Conservation (phyloP, 352 stramenopile species). For the Pythium rishiriense region DNA sequence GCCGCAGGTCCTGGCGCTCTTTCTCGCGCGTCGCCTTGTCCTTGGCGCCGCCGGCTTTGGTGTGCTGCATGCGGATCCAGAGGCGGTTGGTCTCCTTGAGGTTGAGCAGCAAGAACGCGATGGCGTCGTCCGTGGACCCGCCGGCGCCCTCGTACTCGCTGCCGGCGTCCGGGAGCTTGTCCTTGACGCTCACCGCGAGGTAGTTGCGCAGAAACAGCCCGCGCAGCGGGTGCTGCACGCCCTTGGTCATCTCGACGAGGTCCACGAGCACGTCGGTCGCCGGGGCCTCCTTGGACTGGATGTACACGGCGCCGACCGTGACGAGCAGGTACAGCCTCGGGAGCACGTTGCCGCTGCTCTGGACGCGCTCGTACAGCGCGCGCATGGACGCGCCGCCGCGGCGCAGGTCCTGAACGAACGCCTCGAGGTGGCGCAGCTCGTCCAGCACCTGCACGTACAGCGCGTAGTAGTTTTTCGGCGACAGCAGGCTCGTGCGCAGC, state of each 20-base stretch:
- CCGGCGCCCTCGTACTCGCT: conserved; percentile 70
- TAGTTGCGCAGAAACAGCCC: conserved; percentile 99
- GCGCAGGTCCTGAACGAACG: conserved; percentile 90
- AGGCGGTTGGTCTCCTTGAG: conserved; percentile 98
- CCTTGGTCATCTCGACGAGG: conserved; percentile 98
- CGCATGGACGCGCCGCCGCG: conserved; percentile 80
- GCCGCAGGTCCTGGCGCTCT: conserved; percentile 92
- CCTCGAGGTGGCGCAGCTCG: conserved; percentile 94
- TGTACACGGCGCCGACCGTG: conserved; percentile 95
- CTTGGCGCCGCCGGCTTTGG: conserved; percentile 67
- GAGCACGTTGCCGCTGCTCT: conserved; percentile 96
- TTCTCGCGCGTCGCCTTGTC: conserved; percentile 79
- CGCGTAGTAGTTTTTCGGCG: conserved; percentile 99
- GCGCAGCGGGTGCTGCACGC: conserved; percentile 97
- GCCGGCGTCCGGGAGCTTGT: conserved; percentile 93
- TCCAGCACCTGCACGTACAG: conserved; percentile 94
- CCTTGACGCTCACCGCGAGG: conserved; percentile 89
- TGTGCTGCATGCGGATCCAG: conserved; percentile 98
- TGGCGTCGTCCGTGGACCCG: conserved; percentile 84
- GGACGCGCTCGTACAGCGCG: conserved; percentile 94
- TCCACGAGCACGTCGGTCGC: conserved; percentile 95
- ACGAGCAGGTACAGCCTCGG: conserved; percentile 97
- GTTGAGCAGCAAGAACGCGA: conserved; percentile 97
- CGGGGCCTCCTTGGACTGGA: conserved; percentile 77
- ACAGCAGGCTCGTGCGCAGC: conserved; percentile 89